These are phyloP conservation scores for Aspergillus japonicus DNA, from an alignment of 2,329 filamentous ascomycete species.

Conservation along the genomic window DNA sequence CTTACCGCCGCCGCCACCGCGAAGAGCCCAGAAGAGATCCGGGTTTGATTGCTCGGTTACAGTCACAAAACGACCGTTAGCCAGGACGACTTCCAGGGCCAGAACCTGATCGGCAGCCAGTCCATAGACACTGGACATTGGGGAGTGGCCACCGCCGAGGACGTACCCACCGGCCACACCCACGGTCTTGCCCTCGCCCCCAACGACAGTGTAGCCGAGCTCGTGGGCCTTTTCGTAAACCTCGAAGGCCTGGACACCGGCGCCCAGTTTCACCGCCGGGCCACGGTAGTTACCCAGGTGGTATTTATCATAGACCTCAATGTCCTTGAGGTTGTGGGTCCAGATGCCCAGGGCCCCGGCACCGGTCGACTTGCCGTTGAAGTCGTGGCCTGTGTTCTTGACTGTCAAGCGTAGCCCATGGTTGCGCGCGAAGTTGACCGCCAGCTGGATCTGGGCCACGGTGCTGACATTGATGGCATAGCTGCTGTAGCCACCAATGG, in stretches of 20 bases:
- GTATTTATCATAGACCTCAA: slow-evolving; percentile 43
- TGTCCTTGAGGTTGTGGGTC: slow-evolving; percentile 50
- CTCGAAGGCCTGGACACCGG: slow-evolving; percentile 54
- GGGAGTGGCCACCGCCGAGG: slow-evolving; percentile 60
- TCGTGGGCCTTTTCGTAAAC: slow-evolving; percentile 48
- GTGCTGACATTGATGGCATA: slow-evolving; percentile 39
- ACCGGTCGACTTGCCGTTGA: slow-evolving; percentile 48
- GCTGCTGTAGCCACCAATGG: slow-evolving; percentile 30
- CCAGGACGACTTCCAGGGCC: slow-evolving; percentile 26
- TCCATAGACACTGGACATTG: slow-evolving; percentile 55
- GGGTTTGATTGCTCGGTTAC: slow-evolving; percentile 23
- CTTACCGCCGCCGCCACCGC: slow-evolving; percentile 53
- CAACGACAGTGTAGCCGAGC: slow-evolving; percentile 51
- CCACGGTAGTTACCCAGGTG: slow-evolving; percentile 47
- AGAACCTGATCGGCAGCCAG: slow-evolving; percentile 42
- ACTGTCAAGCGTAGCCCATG: slow-evolving; percentile 36
- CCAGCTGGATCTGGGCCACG: slow-evolving; percentile 37
- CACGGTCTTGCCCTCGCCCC: slow-evolving; percentile 54
- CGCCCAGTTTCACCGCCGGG: slow-evolving; percentile 53
- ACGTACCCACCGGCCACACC: slow-evolving; percentile 60
- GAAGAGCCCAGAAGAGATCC: slow-evolving; percentile 64
- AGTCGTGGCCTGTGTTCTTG: slow-evolving; percentile 52
- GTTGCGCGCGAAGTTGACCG: slow-evolving; percentile 27
- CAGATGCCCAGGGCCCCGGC: slow-evolving; percentile 50
- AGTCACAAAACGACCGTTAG: slow-evolving; percentile 28